Conservation (phyloP, 352 stramenopile species). For the Pythium biforme region DNA sequence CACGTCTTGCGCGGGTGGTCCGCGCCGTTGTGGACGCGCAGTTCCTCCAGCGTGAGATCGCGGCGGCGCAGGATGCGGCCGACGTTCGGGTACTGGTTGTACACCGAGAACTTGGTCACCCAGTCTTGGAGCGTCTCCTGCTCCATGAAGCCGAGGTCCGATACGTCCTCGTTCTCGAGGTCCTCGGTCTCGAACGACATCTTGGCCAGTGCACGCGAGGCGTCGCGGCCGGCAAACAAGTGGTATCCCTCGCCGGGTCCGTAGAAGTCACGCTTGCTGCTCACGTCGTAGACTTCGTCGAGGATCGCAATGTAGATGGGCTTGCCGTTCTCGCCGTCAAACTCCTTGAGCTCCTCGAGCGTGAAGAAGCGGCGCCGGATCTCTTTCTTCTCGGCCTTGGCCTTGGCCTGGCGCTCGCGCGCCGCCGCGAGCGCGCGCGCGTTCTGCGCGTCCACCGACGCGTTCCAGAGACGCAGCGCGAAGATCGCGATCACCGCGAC, state of each 20-base stretch:
- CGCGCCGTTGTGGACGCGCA: slow-evolving; percentile 83
- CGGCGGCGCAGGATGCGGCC: slow-evolving; percentile 84
- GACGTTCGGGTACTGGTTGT: slow-evolving; percentile 95
- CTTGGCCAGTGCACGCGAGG: slow-evolving; percentile 92
- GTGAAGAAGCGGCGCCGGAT: slow-evolving; percentile 91
- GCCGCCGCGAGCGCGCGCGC: slow-evolving; percentile 60
- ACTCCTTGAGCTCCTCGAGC: slow-evolving; percentile 85
- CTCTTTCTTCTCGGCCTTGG: slow-evolving; percentile 65
- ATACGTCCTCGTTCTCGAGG: slow-evolving; percentile 82
- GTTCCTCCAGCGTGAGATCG: slow-evolving; percentile 77
- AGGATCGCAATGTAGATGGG: slow-evolving; percentile 95
- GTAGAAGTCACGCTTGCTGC: slow-evolving; percentile 94
- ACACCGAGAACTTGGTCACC: slow-evolving; percentile 95
- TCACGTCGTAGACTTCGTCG: slow-evolving; percentile 97
- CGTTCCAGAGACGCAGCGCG: slow-evolving; percentile 61
- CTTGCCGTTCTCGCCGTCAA: slow-evolving; percentile 90
- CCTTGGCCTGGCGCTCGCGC: slow-evolving; percentile 60
- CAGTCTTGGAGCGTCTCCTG: slow-evolving; percentile 90
- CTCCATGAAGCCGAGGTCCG: slow-evolving; percentile 81
- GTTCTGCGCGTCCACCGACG: slow-evolving; percentile 57
- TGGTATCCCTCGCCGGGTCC: slow-evolving; percentile 95
- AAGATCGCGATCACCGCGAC: slow-evolving; percentile 54
- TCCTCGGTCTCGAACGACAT: slow-evolving; percentile 95
- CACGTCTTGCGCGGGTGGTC: slow-evolving; percentile 88
- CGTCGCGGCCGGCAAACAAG: slow-evolving; percentile 94